These are phyloP conservation scores for Ascomycota sp. DNA, from an alignment of 2,329 filamentous ascomycete genomes.

Conservation along the genomic window DNA sequence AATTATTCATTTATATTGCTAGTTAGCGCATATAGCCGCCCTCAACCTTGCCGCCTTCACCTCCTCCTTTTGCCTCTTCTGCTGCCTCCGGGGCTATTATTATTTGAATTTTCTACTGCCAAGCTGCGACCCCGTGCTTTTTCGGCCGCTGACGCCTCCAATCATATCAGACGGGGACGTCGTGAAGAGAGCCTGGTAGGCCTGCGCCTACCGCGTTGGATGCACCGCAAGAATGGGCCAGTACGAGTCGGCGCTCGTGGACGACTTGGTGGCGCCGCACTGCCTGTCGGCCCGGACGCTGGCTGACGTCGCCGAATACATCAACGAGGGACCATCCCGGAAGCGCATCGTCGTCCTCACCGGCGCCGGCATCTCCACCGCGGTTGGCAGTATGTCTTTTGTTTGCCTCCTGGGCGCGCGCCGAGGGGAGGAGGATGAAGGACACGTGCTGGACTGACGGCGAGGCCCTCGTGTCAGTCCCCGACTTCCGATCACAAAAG, in stretches of 20 bases:
- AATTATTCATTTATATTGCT: too few relatives aligned
- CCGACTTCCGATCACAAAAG: conserved; percentile 83
- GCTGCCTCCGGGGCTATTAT: too few relatives aligned
- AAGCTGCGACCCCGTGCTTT: too few relatives aligned
- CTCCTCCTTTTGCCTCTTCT: too few relatives aligned
- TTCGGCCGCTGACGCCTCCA: too few relatives aligned
- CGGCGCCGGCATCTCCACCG: conserved; percentile 72
- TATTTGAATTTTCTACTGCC: too few relatives aligned
- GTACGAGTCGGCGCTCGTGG: conserved; percentile 47
- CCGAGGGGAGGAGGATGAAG: too few relatives aligned
- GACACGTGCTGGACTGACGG: not conserved
- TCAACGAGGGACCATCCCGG: conserved; percentile 46
- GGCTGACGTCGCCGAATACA: conserved; percentile 58
- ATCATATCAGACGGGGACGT: too few relatives aligned
- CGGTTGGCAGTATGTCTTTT: conserved; percentile 33
- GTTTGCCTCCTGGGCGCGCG: not conserved
- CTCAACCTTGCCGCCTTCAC: too few relatives aligned
- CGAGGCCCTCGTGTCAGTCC: conserved; percentile 31
- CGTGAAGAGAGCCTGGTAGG: too few relatives aligned
- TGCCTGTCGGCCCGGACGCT: conserved; percentile 51
- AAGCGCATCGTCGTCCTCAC: conserved; percentile 70
- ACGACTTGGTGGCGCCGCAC: conserved; percentile 40
- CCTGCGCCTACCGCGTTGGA: not conserved
- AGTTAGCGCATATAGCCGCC: too few relatives aligned
- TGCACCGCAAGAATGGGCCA: conserved; percentile 55